These are phyloP conservation scores for Fusarium odoratissimum DNA, from an alignment of 2,329 filamentous ascomycete genomes.

Conservation along the genomic window DNA sequence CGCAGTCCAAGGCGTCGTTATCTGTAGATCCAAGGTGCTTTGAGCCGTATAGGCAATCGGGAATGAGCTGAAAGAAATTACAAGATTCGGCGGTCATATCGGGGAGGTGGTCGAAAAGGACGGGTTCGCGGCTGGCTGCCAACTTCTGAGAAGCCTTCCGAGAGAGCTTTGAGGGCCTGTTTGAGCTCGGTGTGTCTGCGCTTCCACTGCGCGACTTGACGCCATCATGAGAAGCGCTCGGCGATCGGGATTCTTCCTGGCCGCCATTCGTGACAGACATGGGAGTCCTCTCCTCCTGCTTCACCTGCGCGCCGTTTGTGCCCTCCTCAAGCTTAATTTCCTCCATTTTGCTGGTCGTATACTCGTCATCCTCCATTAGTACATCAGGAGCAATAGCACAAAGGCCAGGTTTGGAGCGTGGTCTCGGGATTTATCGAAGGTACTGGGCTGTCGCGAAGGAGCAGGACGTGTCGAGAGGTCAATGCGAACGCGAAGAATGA, in stretches of 20 bases:
- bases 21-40: conserved; percentile 93
- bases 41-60: conserved; percentile 89
- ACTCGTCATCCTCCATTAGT: conserved; percentile 57
- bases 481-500: conserved; percentile 38
- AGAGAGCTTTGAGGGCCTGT: conserved; percentile 75
- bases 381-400: conserved; percentile 39
- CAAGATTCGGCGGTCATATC: conserved; percentile 83
- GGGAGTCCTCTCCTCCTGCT: conserved; percentile 55
- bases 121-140: conserved; percentile 68
- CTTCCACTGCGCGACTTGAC: conserved; percentile 61
- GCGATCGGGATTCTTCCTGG: conserved; percentile 48
- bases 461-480: conserved; percentile 28
- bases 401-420: conserved; percentile 14
- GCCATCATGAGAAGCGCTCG: conserved; percentile 59
- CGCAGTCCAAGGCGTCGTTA: conserved; percentile 90
- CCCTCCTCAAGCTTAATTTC: conserved; percentile 58
- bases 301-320: conserved; percentile 52
- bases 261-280: conserved; percentile 51
- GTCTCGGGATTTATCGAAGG: conserved; percentile 14
- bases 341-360: conserved; percentile 56
- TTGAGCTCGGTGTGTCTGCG: conserved; percentile 60
- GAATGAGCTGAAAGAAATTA: conserved; percentile 81
- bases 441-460: conserved; percentile 18
- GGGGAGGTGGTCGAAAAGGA: conserved; percentile 78
- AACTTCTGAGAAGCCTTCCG: conserved; percentile 79